Base-by-base conservation (phyloP, 1,284 basidiomycete species). In the Gymnopus androsaceus region DNA sequence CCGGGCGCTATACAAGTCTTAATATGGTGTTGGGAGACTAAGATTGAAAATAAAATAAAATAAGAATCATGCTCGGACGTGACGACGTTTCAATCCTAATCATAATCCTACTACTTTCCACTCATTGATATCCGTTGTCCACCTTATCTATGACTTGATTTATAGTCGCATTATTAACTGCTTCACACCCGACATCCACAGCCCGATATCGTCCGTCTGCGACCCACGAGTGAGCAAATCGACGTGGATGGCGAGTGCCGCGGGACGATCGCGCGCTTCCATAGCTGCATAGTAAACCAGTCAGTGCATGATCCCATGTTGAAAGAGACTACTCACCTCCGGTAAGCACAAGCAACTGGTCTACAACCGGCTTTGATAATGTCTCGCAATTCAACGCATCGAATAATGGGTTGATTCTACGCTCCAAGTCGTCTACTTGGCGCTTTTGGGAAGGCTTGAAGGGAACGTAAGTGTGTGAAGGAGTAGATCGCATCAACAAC, bases 311-410 rank as follows among this genome's bases (percentile, higher is more conserved):
- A 50, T 60, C 8, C 63, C 52, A 34, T 51, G 31, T 27, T 21
- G 36, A 36, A 31, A 59, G 17, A 45, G 45, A 42, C 51, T 5
- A 67, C 79, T 42, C 59, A 92, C 91, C 91, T 76, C 81, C 77
- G 1, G 83, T 78, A 38, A 94, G 78, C 42, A 84, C 80, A 19
- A 82, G 62, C 44, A 94, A 72, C 64, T 90, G 84, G 44, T 88
- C 87, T 25, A 90, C 78, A 27, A 90, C 84, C 23, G 80, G 72
- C 58, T 78, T 75, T n/a, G 90, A 88, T 19, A 98, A 71, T 6
- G 91, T 90, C 63, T 93, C 94, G 67, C 94, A 95, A 73, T 98
- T 98, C 63, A 98, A 75, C 28, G 87, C 87, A 69, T 98, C 95
- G 64, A 96, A 96, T 52, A 98, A 73, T 3, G 88, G 82, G 69